Conservation (phyloP, 306 rosid genomes). For the Lablab purpureus region DNA sequence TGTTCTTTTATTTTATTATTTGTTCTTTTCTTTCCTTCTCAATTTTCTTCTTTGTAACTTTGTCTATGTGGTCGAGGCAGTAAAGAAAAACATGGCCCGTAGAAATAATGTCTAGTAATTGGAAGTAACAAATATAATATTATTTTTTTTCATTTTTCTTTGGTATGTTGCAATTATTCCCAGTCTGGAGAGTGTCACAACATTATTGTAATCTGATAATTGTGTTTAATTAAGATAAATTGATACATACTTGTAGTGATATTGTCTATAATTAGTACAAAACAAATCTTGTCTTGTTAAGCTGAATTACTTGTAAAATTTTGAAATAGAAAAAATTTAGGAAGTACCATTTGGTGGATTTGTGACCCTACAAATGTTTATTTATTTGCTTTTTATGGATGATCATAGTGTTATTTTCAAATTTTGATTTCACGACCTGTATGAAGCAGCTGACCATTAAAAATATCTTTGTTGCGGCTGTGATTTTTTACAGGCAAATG, state of each 20-base stretch:
- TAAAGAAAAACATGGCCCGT: not conserved
- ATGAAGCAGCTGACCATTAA: conserved; percentile 24
- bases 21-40: conserved; percentile 6
- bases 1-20: conserved; percentile 18
- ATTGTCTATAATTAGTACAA: not conserved
- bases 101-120: not conserved
- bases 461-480: conserved; percentile 23
- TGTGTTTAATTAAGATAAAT: conserved; percentile 10
- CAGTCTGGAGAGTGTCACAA: not conserved
- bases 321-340: not conserved
- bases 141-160: conserved; percentile 18
- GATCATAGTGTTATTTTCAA: not conserved
- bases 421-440: conserved; percentile 14
- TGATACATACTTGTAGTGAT: conserved; percentile 1
- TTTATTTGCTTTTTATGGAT: not conserved
- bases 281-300: conserved; percentile 11
- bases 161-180: conserved; percentile 21
- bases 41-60: conserved; percentile 23
- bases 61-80: not conserved
- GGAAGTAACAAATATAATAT: not conserved
- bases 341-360: conserved; percentile 9
- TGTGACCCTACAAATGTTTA: not conserved
- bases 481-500: conserved; percentile 82
- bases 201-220: not conserved
- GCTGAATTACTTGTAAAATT: conserved; percentile 30